Evolutionary conservation across 2,329 filamentous ascomycete species (phyloP), one percentile per base, ranked within the genome.

Genomic region (Trichoderma sp.): DNA sequence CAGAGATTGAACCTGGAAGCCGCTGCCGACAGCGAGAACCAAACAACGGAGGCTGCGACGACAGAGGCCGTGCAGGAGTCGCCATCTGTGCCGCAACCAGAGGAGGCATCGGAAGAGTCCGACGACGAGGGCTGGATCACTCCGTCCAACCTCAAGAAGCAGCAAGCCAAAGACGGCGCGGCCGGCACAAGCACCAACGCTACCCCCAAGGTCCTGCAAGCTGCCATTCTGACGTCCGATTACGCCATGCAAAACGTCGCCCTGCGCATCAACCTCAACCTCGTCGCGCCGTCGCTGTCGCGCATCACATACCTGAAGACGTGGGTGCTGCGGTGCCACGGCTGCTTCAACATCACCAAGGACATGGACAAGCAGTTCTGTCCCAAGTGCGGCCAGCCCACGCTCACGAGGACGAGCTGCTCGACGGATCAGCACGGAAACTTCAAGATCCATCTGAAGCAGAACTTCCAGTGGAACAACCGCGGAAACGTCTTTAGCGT

Each of bases 161-260:
- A 92, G 74, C 90, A 95, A 79, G 86, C 85, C 66, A 85, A 88
- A 74, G 88, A 94, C 71, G 71, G 72, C 56, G 70, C 78, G 6
- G 76, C 81, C 1, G 76, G 80, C 21, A 78, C 82, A 47, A 78
- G 34, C 52, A 76, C 81, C 56, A 76, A 81, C 66, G 75, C 83
- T 1, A 82, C 86, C 62, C 82, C 85, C 43, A 85, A 85, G 67
- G 87, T 86, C 14, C 89, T 97, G 71, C 89, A 96, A 77, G 92
- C 91, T 17, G 94, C 93, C n/a, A 88, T 94, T 51, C 89, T 98
- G 74, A 98, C 95, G 1, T 93, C 90, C 64, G 95, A 99, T 81
- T 98, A 91, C 78, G 94, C 95, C 63, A 96, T 99, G 92, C 94
- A 98, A 80, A 98, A 98, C 75, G 93, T 98, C 7, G 86, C 95